phyloP scores from a whole-genome alignment of 129 eudicot genomes.

The Escallonia herrerae region DNA sequence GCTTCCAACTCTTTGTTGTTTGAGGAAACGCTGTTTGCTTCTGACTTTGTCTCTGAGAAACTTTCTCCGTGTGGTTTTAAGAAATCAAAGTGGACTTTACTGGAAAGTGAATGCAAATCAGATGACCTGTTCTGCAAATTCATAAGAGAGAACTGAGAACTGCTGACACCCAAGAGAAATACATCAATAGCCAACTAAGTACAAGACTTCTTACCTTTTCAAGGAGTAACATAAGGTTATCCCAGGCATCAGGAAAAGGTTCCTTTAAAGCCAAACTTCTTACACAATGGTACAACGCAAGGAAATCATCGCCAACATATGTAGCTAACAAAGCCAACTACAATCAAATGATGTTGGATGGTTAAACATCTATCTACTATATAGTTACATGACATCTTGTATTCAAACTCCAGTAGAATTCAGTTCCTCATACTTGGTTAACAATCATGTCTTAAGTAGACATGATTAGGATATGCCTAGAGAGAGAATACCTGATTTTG shows the following conservation, averaged over 20 bases:
- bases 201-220: constrained; percentile 53
- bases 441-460: too few species aligned
- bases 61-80: constrained; percentile 57
- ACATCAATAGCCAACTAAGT: background rate
- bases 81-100: constrained; percentile 47
- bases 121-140: constrained; percentile 72
- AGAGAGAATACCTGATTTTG: constrained; percentile 79
- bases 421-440: too few species aligned
- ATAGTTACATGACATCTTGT: too few species aligned
- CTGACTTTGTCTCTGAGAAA: constrained; percentile 26
- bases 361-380: background rate
- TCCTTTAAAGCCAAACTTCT: constrained; percentile 91
- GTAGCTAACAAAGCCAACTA: constrained; percentile 92
- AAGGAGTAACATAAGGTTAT: constrained; percentile 73
- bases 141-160: constrained; percentile 9
- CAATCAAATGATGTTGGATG: constrained; percentile 19
- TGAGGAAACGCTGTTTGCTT: constrained; percentile 28
- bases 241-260: constrained; percentile 92
- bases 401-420: too few species aligned
- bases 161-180: background rate
- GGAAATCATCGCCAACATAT: constrained; percentile 71
- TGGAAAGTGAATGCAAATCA: constrained; percentile 45
- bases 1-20: constrained; percentile 25
- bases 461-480: background rate
- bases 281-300: constrained; percentile 82